Evolutionary conservation across 805 yeast genomes (phyloP), one percentile per base, ranked within the genome.

Genomic region (Scheffersomyces stipitis): DNA sequence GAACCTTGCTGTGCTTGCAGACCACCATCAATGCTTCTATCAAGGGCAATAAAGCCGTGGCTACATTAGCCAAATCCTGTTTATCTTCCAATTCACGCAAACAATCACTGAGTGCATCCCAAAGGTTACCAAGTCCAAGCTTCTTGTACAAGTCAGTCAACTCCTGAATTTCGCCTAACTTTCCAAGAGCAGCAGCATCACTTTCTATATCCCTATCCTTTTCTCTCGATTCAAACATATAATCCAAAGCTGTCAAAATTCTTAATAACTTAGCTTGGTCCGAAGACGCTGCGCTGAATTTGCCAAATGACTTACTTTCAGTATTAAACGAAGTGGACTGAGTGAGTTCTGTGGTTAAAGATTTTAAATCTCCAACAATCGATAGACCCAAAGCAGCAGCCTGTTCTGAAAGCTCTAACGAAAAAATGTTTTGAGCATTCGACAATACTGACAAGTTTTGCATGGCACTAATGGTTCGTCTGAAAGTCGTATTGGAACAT

Each of bases 1-100:
- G 75, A 28, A 79, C 81, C 42, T 76, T 76, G 48, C 87, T 78
- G 52, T 86, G 95, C 53, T 90, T 90, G 62, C 96, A 89, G n/a
- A 93, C 93, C 33, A 91, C 96, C 95, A 93, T 88, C 38, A 93
- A 69, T 0, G 96, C 81, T 57, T 91, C 99, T 42, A 91, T 87
- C 42, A 89, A 61, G 0, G 98, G 97, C 16, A 91, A 67, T 16
- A 90, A 62, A 1, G 86, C 83, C 1, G 95, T 83, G 0, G 96
- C 89, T 30, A 87, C 78, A 33, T 52, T 58, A 1, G 57, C 38
- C 45, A 82, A 62, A 12, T 69, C 68, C 12, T 75, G 70, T 28
- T 76, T 74, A 15, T 75, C 80, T 51, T 83, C 91, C 40, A 86
- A 66, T 4, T 74, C 69, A 28, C 78, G 62, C 49, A 88, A 66